phyloP scores from a whole-genome alignment of 306 rosid species.

The Acacia crassicarpa region DNA sequence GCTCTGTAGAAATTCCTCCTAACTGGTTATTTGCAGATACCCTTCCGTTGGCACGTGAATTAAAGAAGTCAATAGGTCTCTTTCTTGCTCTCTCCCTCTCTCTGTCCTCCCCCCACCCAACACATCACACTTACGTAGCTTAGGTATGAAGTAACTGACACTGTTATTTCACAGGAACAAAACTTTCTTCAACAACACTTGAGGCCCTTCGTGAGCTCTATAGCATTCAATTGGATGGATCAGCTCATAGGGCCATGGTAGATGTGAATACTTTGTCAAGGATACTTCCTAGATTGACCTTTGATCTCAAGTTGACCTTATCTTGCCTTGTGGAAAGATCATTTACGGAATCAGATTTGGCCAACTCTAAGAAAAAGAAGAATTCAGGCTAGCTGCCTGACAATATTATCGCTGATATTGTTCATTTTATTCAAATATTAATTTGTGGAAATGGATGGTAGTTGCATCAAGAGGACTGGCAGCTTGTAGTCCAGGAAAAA shows the following conservation, averaged over 20 bases:
- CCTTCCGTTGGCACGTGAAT: slow-evolving; percentile 63
- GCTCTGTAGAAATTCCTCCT: slow-evolving; percentile 57
- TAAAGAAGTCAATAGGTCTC: slow-evolving; percentile 63
- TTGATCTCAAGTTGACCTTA: slow-evolving; percentile 55
- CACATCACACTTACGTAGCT: neutral
- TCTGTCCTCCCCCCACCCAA: neutral
- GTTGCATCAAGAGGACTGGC: neutral
- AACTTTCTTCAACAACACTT: slow-evolving; percentile 41
- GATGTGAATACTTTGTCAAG: slow-evolving; percentile 63
- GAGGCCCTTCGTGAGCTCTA: slow-evolving; percentile 55
- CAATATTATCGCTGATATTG: slow-evolving; percentile 20
- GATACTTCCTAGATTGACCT: slow-evolving; percentile 64
- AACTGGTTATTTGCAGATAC: slow-evolving; percentile 73
- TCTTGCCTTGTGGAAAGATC: slow-evolving; percentile 57
- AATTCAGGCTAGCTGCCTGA: slow-evolving; percentile 44
- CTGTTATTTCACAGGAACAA: slow-evolving; percentile 47
- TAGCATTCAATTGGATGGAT: slow-evolving; percentile 49
- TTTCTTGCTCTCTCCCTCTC: slow-evolving; percentile 18
- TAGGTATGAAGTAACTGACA: slow-evolving; percentile 27
- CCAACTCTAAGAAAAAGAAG: slow-evolving; percentile 65
- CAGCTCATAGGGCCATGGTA: slow-evolving; percentile 88
- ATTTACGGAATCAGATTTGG: slow-evolving; percentile 54
- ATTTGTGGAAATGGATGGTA: slow-evolving; percentile 15
- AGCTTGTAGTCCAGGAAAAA: neutral
- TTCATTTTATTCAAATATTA: slow-evolving; percentile 19